Base-by-base conservation (phyloP, 1,139 yeast species). In the Hansenula sp. region DNA sequence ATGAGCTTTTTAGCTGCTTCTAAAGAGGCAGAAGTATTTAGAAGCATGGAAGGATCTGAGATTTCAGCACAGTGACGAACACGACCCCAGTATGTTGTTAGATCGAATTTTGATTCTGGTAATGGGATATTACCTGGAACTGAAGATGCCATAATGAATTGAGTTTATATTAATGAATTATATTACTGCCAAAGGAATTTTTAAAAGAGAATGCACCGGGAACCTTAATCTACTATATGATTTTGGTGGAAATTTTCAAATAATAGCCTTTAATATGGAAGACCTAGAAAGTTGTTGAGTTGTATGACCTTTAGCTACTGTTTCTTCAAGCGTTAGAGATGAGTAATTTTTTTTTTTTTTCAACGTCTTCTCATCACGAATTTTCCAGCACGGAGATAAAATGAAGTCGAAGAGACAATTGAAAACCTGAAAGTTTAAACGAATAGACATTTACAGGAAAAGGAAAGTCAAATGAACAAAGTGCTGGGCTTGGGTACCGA, bases 31-130 rank as follows among this genome's bases (percentile, higher is more conserved):
- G 78, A 58, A 2, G 94, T 78, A 55, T 85, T 87, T 45, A 93
- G 70, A 43, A 93, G 72, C 93, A 89, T 93, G 33, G 90, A 71
- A 19, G 98, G 99, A 59, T 90, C 96, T 1, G 96, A 83, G 46
- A 93, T 85, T 52, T 85, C 95, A 11, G 96, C 90, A 66, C 96
- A 88, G 62, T 93, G 98, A 61, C 80, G 79, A 42, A 93, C 98
- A 57, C 99, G 77, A 13, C 99, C 99, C 84, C 87, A 77, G 65
- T 93, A 93, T 0, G 96, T 81, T 46, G 76, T 58, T 36, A 91
- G 70, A 63, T 93, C 96, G 65, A 81, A 85, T 50, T 74, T 77
- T 12, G 96, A 88, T 47, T 74, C 81, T 5, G 96, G 96, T 33
- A 90, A 71, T 1, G 85, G 73, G 37, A 87, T 77, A 12, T 85